Evolutionary conservation across 108 stramenopile species (phyloP), one percentile per base, ranked within the genome.

Genomic region (Skeletonema costatum): DNA sequence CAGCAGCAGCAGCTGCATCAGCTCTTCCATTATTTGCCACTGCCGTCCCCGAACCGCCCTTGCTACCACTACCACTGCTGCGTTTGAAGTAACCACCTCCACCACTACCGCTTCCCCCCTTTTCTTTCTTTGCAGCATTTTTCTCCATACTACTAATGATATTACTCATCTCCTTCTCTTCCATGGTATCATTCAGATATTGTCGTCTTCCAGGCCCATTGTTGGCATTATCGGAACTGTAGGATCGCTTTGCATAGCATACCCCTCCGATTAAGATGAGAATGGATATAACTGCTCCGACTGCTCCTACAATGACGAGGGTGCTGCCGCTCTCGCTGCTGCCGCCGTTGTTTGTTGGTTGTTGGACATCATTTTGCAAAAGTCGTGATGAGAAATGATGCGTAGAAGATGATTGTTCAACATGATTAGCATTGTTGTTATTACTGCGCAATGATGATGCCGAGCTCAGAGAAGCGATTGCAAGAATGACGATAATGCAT

Each of bases 201-300:
- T 46, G 44, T 16, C 16, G 16, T 16, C 3, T n/a, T 46, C 16
- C 16, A 9, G 39, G 39, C 33, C 11, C 42, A n/a, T 46, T 64
- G 31, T 46, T 13, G 6, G 44, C 5, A 35, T 39, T 64, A 19
- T 38, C 38, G 14, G n/a, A 29, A 31, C 25, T 46, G 60, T 66
- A 56, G 1, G 31, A 50, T 46, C 66, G 66, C 38, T 73, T 80
- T 32, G 78, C 78, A 29, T 80, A 73, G 50, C 72, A 80, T 14
- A 80, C 25, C 2, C 78, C 78, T 14, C 58, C 78, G 4, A 73
- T 17, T 0, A 80, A 61, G 17, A 80, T 44, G 19, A 80, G 13
- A 11, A 80, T 39, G 13, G 78, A 80, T 39, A 73, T 2, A 7
- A 44, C 72, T 3, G 72, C 78, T 3, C 78, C 78, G n/a, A 68